Base-by-base conservation (phyloP, 768 basidiomycete genomes). In the Ramaria sp. region DNA sequence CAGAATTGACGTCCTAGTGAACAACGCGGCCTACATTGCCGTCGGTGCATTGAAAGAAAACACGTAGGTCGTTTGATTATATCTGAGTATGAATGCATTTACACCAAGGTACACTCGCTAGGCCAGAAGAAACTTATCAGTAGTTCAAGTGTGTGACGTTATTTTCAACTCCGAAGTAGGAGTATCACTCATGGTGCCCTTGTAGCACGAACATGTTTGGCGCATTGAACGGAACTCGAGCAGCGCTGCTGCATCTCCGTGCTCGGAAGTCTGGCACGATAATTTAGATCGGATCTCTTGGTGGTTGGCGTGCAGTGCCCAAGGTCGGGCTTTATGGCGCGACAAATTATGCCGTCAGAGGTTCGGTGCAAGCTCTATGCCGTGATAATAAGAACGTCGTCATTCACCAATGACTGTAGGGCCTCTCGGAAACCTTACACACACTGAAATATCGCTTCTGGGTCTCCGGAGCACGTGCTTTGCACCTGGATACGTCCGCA, bases 211-310 rank as follows among this genome's bases (percentile, higher is more conserved):
- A 77, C 60, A 69, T 78, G 0, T 75, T 78, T 62, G 76, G 75
- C 4, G 71, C 52, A 12, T 20, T 64, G 19, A 64, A 76, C 57
- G 71, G 76, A 17, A 63, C 70, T 7, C 65, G 74, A n/a, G 76
- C 77, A 0, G 72, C 78, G 63, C 68, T 78, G 7, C 76, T 78
- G 1, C 73, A 74, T 63, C 73, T 79, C 74, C 67, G 78, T 13
- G 67, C 69, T 53, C 66, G 69, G 30, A 71, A 68, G 58, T 63
- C 68, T 0, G 78, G 78, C 1, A 75, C 72, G 0, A 63, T 79
- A 11, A 62, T 77, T 6, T 75, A 70, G 66, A 61, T 76, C 3
- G 75, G 76, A 0, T 79, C 78, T 19, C 13, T 65, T 52, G 64
- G 38, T 4, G 68, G 66, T 12, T 64, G 63, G 61, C 20, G 24